phyloP scores from a whole-genome alignment of 805 yeast species.

The Yarrowia sp. region DNA sequence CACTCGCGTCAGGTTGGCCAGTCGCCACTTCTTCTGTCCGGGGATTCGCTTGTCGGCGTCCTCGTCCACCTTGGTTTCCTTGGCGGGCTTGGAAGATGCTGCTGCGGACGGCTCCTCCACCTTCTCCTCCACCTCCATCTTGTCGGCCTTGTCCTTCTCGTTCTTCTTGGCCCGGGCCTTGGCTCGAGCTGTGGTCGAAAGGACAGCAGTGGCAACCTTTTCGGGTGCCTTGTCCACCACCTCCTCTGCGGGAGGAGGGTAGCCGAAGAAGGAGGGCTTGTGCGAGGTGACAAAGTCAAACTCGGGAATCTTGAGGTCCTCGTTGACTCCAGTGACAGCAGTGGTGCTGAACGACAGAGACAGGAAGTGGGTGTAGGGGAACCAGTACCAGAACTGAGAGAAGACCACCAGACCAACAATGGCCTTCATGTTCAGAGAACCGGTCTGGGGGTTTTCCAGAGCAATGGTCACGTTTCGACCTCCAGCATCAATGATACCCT shows the following conservation, averaged over 20 bases:
- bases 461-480: constrained; percentile 96
- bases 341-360: constrained; percentile 92
- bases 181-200: constrained; percentile 92
- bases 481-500: constrained; percentile 98
- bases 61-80: constrained; percentile 34
- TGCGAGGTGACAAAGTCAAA: constrained; percentile 78
- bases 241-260: constrained; percentile 85
- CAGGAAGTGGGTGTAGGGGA: constrained; percentile 90
- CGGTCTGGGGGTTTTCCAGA: constrained; percentile 73
- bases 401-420: constrained; percentile 89
- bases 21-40: constrained; percentile 46
- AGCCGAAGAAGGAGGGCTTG: constrained; percentile 73
- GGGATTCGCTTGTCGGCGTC: constrained; percentile 28
- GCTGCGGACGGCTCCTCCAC: constrained; percentile 31
- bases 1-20: constrained; percentile 80
- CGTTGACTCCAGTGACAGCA: constrained; percentile 78
- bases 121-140: constrained; percentile 30
- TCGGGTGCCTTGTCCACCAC: constrained; percentile 78
- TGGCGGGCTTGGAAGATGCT: neutral
- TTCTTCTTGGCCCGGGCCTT: constrained; percentile 80
- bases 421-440: constrained; percentile 84
- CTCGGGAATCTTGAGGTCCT: constrained; percentile 81
- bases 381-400: constrained; percentile 97
- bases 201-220: constrained; percentile 85
- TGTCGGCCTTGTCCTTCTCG: constrained; percentile 32